Conservation (phyloP, 345 rosid genomes). For the Sapria himalayana region DNA sequence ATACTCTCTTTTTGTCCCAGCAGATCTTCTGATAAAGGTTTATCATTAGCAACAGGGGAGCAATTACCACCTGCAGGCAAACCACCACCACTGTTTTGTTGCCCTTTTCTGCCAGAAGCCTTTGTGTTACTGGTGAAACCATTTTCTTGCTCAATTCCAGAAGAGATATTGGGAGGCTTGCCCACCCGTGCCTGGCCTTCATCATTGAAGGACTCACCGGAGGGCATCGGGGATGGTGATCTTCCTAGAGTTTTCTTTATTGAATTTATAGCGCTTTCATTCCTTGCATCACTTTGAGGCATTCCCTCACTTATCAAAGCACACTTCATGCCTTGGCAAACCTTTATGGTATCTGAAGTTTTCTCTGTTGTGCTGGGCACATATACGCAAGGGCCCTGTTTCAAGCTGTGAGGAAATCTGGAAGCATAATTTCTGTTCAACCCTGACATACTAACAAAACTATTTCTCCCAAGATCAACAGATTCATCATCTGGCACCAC, state of each 20-base stretch:
- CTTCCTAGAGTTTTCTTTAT: constrained; percentile 26
- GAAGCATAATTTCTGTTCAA: constrained; percentile 9
- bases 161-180: constrained; percentile 7
- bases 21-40: constrained; percentile 8
- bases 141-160: too few relatives aligned
- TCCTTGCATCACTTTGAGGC: constrained; percentile 10
- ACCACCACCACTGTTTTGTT: too few relatives aligned
- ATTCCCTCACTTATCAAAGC: constrained; percentile 14
- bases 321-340: constrained; percentile 9
- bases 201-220: constrained; percentile 12
- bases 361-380: constrained; percentile 9
- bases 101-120: too few relatives aligned
- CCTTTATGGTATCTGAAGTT: constrained; percentile 13
- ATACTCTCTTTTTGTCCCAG: too few relatives aligned
- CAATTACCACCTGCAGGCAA: too few relatives aligned
- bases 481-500: constrained; percentile 11
- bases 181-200: constrained; percentile 11
- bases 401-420: constrained; percentile 10
- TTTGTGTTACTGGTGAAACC: too few relatives aligned
- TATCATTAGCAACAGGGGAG: too few relatives aligned
- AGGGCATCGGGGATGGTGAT: constrained; percentile 17
- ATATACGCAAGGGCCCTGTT: constrained; percentile 7
- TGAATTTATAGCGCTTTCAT: constrained; percentile 17
- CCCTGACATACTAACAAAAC: constrained; percentile 12
- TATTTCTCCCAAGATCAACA: constrained; percentile 14